Evolutionary conservation across 2,329 filamentous ascomycete species (phyloP).

Genomic region (Diaporthe citriasiana): DNA sequence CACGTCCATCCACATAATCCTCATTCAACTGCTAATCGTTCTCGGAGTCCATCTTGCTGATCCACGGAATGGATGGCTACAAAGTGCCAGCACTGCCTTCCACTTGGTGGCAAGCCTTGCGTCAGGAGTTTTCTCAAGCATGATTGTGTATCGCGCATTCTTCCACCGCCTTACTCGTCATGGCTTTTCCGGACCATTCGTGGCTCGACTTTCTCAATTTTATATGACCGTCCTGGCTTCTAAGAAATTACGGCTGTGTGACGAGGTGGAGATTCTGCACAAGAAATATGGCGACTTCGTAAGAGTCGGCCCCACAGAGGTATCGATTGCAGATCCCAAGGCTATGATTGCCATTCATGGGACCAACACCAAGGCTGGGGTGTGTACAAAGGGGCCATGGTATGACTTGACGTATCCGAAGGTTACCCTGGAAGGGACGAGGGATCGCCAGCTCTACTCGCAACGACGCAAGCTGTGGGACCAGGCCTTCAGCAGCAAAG

Average conservation of each 20-base stretch:
- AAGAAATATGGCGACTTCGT: slow-evolving; percentile 25
- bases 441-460: neutral
- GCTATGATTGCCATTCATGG: slow-evolving; percentile 45
- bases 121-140: neutral
- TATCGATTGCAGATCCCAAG: slow-evolving; percentile 30
- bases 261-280: slow-evolving; percentile 8
- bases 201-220: neutral
- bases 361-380: slow-evolving; percentile 37
- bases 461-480: slow-evolving; percentile 24
- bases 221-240: neutral
- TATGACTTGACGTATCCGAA: slow-evolving; percentile 42
- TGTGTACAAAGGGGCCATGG: slow-evolving; percentile 43
- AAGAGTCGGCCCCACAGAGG: neutral
- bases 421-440: neutral
- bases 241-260: slow-evolving; percentile 11
- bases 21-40: neutral
- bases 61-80: neutral
- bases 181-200: neutral
- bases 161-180: slow-evolving; percentile 15
- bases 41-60: neutral
- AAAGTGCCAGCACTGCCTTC: neutral
- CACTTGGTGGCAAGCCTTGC: neutral
- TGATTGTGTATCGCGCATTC: neutral
- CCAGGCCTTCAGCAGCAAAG: slow-evolving; percentile 22
- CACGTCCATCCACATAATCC: neutral